Evolutionary conservation across 345 rosid genomes (phyloP), one percentile per base, ranked within the genome.

Genomic region (Capsella bursapastoris): DNA sequence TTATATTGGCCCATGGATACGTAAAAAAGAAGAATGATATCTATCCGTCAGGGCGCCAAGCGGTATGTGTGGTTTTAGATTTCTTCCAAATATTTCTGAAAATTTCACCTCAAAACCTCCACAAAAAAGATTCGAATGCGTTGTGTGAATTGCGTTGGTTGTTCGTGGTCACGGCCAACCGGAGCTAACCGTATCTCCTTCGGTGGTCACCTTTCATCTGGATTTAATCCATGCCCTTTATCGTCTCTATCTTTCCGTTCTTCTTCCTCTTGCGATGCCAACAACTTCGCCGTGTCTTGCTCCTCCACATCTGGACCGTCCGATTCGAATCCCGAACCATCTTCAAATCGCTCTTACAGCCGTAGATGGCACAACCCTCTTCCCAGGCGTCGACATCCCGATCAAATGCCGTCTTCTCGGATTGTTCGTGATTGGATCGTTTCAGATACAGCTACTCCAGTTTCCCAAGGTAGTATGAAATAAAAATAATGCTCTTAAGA

Each of bases 361-460:
- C 84, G 83, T 65, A 80, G 80, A 47, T 79, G 83, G 87, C 3
- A 68, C 65, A 77, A 78, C 27, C 83, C 86, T 8, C 79, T 80
- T 52, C 68, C 80, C 4, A 52, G 77, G 7, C 76, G 73, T 51
- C 29, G 66, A 12, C 72, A 77, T 49, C 28, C 76, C 8, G 78
- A 72, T 53, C 80, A 73, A 9, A 70, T 58, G 68, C 59, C 80
- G 27, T 47, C 82, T 47, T 80, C 84, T 40, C 84, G 82, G 35
- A 56, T 86, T 55, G 28, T 43, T 74, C 97, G 97, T 78, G 81
- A 75, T 18, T 91, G 97, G 97, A 56, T 83, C 18, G 88, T 83
- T 68, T 77, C 86, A 74, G 87, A 87, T 76, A 77, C 76, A 1
- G 76, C 78, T 1, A 78, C 83, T 45, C 68, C 70, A 31, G 69